Conservation (phyloP, 371 early-diverging fungal genomes). For the Mortierella sp. region DNA sequence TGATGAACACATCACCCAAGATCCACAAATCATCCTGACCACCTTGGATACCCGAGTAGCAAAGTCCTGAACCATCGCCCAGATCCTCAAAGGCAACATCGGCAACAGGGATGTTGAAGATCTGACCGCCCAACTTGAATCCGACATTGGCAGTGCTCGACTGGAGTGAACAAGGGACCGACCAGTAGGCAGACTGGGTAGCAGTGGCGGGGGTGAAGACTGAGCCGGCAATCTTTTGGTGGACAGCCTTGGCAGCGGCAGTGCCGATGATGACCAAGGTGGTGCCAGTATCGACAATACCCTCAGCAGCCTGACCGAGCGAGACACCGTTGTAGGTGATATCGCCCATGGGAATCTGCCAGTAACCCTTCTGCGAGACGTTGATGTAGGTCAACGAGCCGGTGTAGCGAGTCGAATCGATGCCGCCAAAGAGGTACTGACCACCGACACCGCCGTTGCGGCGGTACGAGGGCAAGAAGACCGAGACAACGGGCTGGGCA, state of each 20-base stretch:
- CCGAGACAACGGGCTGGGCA: slow-evolving; percentile 55
- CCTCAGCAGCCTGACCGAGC: slow-evolving; percentile 13
- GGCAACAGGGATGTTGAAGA: slow-evolving; percentile 25
- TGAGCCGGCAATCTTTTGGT: slow-evolving; percentile 20
- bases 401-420: slow-evolving; percentile 65
- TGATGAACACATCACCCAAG: slow-evolving; percentile 63
- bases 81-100: slow-evolving; percentile 23
- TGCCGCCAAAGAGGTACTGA: slow-evolving; percentile 70
- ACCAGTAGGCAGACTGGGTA: slow-evolving; percentile 13
- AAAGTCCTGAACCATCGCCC: slow-evolving; percentile 1
- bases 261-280: slow-evolving; percentile 48
- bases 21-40: slow-evolving; percentile 44
- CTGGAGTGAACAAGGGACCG: slow-evolving; percentile 27
- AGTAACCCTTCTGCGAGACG: slow-evolving; percentile 69
- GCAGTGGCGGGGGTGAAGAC: background rate
- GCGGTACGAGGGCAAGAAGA: slow-evolving; percentile 42
- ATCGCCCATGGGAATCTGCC: slow-evolving; percentile 30
- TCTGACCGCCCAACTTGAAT: slow-evolving; percentile 25
- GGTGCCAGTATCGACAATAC: slow-evolving; percentile 59
- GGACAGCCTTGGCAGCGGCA: slow-evolving; percentile 22
- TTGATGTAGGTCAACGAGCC: slow-evolving; percentile 68
- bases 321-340: slow-evolving; percentile 13
- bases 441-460: slow-evolving; percentile 42
- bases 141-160: slow-evolving; percentile 2
- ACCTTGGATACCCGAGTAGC: slow-evolving; percentile 40